Base-by-base conservation (phyloP, 768 basidiomycete genomes). In the Mrakia gelida region DNA sequence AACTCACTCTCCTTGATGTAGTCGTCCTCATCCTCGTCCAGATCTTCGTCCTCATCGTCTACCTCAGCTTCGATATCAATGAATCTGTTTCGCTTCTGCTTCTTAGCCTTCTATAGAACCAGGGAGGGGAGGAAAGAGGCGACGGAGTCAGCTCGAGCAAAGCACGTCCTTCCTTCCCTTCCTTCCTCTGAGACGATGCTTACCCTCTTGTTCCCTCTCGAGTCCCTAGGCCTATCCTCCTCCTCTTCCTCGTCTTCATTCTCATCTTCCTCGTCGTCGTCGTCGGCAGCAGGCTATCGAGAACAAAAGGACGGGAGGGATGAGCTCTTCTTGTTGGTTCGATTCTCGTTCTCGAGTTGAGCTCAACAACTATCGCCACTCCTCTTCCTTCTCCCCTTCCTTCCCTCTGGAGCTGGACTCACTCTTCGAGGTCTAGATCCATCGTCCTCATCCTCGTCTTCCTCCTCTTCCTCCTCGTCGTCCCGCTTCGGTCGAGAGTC, bases 41-140 rank as follows among this genome's bases (percentile, higher is more conserved):
- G 92, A 34, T 98, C 97, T 52, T 97, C 96, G 5, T 98, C 97
- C 28, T 98, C 97, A 43, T 97, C 95, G 81, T 94, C 94, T 28
- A 96, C 95, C 83, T 94, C 94, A 75, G 94, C 95, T 86, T 96
- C 94, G 76, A 95, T 88, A 89, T 98, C 97, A 81, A 98, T 87
- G 90, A 95, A 99, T 80, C 91, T 90, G 83, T 89, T 92, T 83
- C 82, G 82, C 79, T 81, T 81, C 78, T 82, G 89, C 84, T 89
- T 91, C 84, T 91, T 91, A 79, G 90, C 89, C 79, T 88, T 90
- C 89, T 90, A 56, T 28, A 43, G 43, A 26, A 62, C 28, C 59
- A 43, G 38, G 1, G 18, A 38, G 41, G 26, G 65, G 15, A 38
- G 4, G n/a, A 13, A 28, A 23, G 62, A 26, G 63, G 15, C 8